Evolutionary conservation across 1,139 yeast genomes (phyloP).

Genomic region (Saccharomyces pastorianus): DNA sequence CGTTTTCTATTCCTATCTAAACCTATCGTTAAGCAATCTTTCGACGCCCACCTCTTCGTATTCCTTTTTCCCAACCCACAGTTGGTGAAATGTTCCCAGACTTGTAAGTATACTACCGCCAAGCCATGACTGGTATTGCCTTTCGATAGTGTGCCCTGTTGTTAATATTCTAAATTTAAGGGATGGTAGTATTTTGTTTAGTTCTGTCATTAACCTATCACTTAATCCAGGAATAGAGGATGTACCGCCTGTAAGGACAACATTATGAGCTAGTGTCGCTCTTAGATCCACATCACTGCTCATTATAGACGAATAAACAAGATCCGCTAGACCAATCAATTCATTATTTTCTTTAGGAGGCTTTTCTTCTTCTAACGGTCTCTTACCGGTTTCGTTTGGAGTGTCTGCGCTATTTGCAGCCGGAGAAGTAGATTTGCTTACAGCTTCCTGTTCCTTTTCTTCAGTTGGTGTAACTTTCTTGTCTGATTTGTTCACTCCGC

Average conservation of each 20-base stretch:
- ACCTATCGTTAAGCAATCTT: conserved; percentile 64
- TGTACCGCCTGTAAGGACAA: conserved; percentile 84
- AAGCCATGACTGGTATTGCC: conserved; percentile 85
- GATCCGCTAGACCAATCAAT: conserved; percentile 52
- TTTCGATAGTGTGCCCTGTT: conserved; percentile 74
- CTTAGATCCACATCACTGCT: conserved; percentile 81
- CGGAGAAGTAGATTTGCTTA: conserved; percentile 5
- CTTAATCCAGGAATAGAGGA: conserved; percentile 83
- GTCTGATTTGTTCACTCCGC: conserved; percentile 15
- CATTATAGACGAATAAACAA: conserved; percentile 63
- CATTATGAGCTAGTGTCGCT: conserved; percentile 84
- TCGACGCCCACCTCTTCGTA: conserved; percentile 88
- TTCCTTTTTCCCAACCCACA: conserved; percentile 91
- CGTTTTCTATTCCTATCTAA: conserved; percentile 38
- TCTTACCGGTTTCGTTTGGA: conserved; percentile 29
- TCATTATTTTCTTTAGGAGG: conserved; percentile 14
- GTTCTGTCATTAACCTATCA: conserved; percentile 70
- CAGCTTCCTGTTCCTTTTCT: conserved; percentile 19
- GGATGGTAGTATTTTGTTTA: conserved; percentile 75
- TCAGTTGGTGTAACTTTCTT: conserved; percentile 28
- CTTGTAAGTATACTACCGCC: conserved; percentile 92
- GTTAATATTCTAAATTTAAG: conserved; percentile 83
- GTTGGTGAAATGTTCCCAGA: conserved; percentile 91
- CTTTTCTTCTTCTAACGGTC: conserved; percentile 16
- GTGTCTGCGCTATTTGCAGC: conserved; percentile 15